Percentiles rank a stretch among this genome's conserved stretches.
These are phyloP conservation scores for Chrysopogon serrulatus DNA, from an alignment of 176 grass and related monocot species.

Conservation along the genomic window DNA sequence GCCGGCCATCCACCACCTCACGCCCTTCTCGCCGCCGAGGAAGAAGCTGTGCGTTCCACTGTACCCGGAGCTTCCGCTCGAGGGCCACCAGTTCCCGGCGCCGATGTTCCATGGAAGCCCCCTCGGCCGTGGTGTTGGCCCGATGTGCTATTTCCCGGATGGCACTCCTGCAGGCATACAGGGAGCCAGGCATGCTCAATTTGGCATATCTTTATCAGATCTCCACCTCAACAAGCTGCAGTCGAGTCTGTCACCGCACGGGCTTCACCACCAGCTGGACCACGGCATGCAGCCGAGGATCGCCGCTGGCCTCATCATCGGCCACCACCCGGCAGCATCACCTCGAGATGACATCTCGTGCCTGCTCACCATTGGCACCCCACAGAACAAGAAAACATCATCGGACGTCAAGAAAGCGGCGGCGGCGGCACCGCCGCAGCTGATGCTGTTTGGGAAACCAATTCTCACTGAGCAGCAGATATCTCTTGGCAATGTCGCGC, in stretches of 20 bases:
- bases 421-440: slow-evolving; percentile 6
- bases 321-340: not conserved
- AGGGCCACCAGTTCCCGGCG: slow-evolving; percentile 40
- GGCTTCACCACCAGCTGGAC: slow-evolving; percentile 49
- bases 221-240: slow-evolving; percentile 78
- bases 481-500: slow-evolving; percentile 34
- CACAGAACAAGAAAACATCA: slow-evolving; percentile 45
- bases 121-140: slow-evolving; percentile 34
- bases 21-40: slow-evolving; percentile 83
- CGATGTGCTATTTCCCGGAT: slow-evolving; percentile 70
- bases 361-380: slow-evolving; percentile 73
- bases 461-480: slow-evolving; percentile 94
- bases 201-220: slow-evolving; percentile 85
- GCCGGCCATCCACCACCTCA: slow-evolving; percentile 62
- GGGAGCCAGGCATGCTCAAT: slow-evolving; percentile 99
- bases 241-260: slow-evolving; percentile 46
- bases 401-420: slow-evolving; percentile 45
- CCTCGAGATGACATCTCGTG: slow-evolving; percentile 73
- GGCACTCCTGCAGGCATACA: slow-evolving; percentile 96
- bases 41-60: slow-evolving; percentile 74
- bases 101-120: slow-evolving; percentile 59
- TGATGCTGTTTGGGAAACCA: slow-evolving; percentile 89
- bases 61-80: slow-evolving; percentile 49
- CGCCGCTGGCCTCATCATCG: slow-evolving; percentile 51
- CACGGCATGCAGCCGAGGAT: slow-evolving; percentile 47